phyloP scores from a whole-genome alignment of 495 filamentous ascomycete species.

The Xylaria scruposa region DNA sequence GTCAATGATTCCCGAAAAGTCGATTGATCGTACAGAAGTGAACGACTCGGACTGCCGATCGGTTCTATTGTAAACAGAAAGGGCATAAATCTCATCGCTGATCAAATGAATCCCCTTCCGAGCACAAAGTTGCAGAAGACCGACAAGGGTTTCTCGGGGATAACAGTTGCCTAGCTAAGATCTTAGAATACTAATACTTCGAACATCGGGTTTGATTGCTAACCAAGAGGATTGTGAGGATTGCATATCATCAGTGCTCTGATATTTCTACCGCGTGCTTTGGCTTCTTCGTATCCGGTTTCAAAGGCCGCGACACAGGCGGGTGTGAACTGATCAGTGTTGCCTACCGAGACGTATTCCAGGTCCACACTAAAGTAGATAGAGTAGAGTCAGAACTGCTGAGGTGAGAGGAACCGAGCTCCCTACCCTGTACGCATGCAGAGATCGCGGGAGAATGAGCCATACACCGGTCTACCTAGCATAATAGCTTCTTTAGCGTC shows the following conservation, averaged over 20 bases:
- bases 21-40: constrained; percentile 59
- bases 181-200: constrained; percentile 14
- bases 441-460: constrained; percentile 47
- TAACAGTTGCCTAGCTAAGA: constrained; percentile 54
- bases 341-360: constrained; percentile 53
- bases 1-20: constrained; percentile 56
- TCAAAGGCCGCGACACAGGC: constrained; percentile 37
- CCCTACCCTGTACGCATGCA: constrained; percentile 38
- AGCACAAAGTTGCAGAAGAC: constrained; percentile 59
- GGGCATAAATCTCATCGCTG: constrained; percentile 69
- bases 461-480: constrained; percentile 58
- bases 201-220: not conserved
- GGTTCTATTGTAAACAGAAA: constrained; percentile 57
- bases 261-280: constrained; percentile 42
- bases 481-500: constrained; percentile 59
- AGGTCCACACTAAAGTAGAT: constrained; percentile 42
- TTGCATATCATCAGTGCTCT: constrained; percentile 63
- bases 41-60: constrained; percentile 44
- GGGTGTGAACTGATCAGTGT: constrained; percentile 51
- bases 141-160: constrained; percentile 51
- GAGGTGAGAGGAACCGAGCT: not conserved
- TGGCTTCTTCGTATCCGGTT: constrained; percentile 33
- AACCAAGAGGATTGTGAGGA: constrained; percentile 67
- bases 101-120: constrained; percentile 64
- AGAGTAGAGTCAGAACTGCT: constrained; percentile 22